phyloP scores from a whole-genome alignment of 1,139 yeast species.

The Zygotorulaspora mrakii region DNA sequence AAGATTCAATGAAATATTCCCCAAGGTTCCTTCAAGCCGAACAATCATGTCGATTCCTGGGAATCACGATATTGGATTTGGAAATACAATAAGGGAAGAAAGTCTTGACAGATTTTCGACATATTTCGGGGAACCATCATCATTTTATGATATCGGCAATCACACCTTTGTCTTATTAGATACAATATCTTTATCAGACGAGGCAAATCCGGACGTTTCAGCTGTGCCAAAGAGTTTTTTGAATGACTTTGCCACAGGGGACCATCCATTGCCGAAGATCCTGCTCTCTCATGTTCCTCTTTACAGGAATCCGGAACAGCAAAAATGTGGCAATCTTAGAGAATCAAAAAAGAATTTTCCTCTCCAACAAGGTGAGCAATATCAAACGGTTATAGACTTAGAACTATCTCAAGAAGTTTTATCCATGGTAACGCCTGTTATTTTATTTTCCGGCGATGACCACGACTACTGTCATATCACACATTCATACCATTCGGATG shows the following conservation, averaged over 20 bases:
- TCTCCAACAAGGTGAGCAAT: constrained; percentile 66
- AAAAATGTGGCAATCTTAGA: constrained; percentile 62
- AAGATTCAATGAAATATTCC: constrained; percentile 65
- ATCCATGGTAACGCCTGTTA: constrained; percentile 53
- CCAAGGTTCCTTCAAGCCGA: constrained; percentile 43
- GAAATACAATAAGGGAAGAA: constrained; percentile 53
- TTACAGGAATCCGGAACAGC: constrained; percentile 52
- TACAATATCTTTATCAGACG: constrained; percentile 70
- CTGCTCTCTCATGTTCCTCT: constrained; percentile 79
- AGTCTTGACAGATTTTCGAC: constrained; percentile 61
- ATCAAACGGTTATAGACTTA: constrained; percentile 68
- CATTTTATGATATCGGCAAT: constrained; percentile 60
- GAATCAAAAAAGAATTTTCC: constrained; percentile 66
- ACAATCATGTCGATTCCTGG: constrained; percentile 74
- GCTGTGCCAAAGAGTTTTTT: constrained; percentile 40
- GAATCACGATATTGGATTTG: constrained; percentile 94
- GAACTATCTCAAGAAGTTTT: constrained; percentile 57
- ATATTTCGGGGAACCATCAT: constrained; percentile 67
- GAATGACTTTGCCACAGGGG: constrained; percentile 27
- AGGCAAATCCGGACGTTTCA: constrained; percentile 42
- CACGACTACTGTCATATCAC: constrained; percentile 87
- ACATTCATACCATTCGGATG: constrained; percentile 47
- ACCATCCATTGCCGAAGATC: constrained; percentile 54
- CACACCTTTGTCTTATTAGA: constrained; percentile 77
- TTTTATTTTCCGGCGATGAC: constrained; percentile 89